phyloP scores from a whole-genome alignment of 139 green algal genomes.

The Desmodesmus armatus region DNA sequence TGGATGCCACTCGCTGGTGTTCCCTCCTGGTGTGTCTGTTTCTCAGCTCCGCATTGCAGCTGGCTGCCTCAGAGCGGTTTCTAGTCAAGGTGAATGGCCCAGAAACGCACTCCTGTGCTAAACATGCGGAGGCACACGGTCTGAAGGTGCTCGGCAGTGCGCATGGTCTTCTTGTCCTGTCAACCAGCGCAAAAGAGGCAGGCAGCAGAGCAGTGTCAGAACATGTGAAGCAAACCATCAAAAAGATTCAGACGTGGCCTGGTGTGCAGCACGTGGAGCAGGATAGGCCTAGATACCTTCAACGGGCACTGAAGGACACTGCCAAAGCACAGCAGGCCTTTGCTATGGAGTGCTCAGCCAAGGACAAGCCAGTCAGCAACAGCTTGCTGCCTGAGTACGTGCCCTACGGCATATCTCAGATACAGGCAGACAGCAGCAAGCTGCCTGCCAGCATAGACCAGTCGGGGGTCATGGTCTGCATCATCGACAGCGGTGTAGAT shows the following conservation, averaged over 20 bases:
- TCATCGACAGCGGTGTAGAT: constrained; percentile 41
- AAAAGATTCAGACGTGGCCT: constrained; percentile 3
- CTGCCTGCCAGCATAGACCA: constrained; percentile 5
- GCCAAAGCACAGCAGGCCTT: not conserved
- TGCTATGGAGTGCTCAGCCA: not conserved
- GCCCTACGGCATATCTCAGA: constrained; percentile 25
- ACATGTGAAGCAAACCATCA: not conserved
- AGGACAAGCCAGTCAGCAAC: not conserved
- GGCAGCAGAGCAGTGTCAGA: not conserved
- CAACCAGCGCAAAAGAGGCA: not conserved
- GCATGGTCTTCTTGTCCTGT: no score
- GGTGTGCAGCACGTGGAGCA: constrained; percentile 25
- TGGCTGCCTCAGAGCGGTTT: no score
- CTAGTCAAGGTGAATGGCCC: no score
- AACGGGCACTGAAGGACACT: not conserved
- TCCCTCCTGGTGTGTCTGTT: no score
- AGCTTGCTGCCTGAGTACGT: constrained; percentile 2
- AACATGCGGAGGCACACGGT: no score
- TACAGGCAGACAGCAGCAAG: constrained; percentile 40
- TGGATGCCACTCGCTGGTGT: no score
- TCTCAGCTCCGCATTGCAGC: no score
- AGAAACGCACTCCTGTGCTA: no score
- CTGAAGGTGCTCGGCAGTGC: no score
- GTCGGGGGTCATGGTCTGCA: constrained; percentile 29
- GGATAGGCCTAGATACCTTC: constrained; percentile 26